These are phyloP conservation scores for Domatiomyces catenatus DNA, from an alignment of 2,329 filamentous ascomycete species.

Conservation along the genomic window DNA sequence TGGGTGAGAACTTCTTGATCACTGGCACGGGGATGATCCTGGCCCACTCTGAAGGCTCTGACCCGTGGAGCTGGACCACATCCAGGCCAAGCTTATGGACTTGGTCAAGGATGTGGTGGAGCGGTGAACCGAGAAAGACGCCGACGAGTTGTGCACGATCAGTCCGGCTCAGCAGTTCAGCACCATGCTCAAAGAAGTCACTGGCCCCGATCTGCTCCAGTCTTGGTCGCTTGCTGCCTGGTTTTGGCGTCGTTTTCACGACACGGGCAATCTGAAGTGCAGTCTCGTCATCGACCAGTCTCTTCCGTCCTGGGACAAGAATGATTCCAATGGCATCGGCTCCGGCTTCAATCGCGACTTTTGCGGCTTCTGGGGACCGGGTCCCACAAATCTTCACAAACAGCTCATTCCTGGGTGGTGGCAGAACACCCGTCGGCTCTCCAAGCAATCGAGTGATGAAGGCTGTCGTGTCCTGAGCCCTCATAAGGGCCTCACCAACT, in stretches of 20 bases:
- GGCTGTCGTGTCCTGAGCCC: slow-evolving; percentile 60
- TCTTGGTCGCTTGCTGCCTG: slow-evolving; percentile 18
- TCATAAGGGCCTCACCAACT: slow-evolving; percentile 92
- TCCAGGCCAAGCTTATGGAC: slow-evolving; percentile 66
- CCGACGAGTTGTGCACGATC: slow-evolving; percentile 67
- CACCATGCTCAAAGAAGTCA: slow-evolving; percentile 57
- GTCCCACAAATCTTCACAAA: slow-evolving; percentile 90
- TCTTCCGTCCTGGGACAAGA: slow-evolving; percentile 63
- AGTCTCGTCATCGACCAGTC: slow-evolving; percentile 62
- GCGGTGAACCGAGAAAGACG: slow-evolving; percentile 82
- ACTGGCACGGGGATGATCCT: slow-evolving; percentile 81
- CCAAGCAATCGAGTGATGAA: slow-evolving; percentile 80
- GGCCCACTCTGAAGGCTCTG: slow-evolving; percentile 87
- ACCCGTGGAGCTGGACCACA: slow-evolving; percentile 81
- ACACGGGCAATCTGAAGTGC: slow-evolving; percentile 66
- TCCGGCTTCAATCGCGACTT: slow-evolving; percentile 65
- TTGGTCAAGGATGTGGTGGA: slow-evolving; percentile 65
- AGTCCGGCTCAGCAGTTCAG: slow-evolving; percentile 33
- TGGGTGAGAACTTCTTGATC: slow-evolving; percentile 68
- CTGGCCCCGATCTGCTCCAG: slow-evolving; percentile 26
- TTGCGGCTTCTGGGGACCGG: slow-evolving; percentile 63
- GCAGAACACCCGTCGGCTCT: slow-evolving; percentile 22
- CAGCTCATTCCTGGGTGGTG: slow-evolving; percentile 16
- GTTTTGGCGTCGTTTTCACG: slow-evolving; percentile 42
- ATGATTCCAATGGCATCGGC: slow-evolving; percentile 92